Base-by-base conservation (phyloP, 805 yeast genomes). In the Diddensiella santjacobensis region DNA sequence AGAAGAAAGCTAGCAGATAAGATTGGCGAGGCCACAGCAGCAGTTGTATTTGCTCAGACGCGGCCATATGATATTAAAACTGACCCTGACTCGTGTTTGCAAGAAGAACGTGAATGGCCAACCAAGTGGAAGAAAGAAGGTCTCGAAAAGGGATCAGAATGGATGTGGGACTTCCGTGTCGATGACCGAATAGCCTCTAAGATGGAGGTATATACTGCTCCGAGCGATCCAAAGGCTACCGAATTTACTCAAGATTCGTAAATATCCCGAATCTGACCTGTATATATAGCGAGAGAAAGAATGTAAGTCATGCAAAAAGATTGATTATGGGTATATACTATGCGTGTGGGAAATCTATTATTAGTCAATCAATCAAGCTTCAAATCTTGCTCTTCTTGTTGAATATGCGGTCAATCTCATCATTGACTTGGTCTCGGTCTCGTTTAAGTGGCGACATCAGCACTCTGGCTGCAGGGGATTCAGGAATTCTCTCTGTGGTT, bases 101-200 rank as follows among this genome's bases (percentile, higher is more conserved):
- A 71, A 37, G 96, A 89, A 64, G 96, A 90, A 62, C 59, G 65
- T 3, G 91, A 87, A 55, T 91, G 97, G 97, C 96, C 96, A 11
- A 66, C 30, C 47, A 75, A 76, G 49, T 91, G 97, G 96, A 84
- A 87, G 29, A 74, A 80, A 55, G 75, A 74, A 50, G 96, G 96
- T n/a, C 63, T 66, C 41, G 84, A 79, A 45, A 83, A 80, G 55
- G 70, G 78, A 36, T 84, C 95, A 54, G 97, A 91, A 63, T 91
- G 99, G 99, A 80, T 83, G 47, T 80, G 81, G 60, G 90, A 84
- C 22, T 69, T 90, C 41, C 71, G 62, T 4, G 78, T 78, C 23
- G 98, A 91, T 61, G 79, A 78, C 5, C 71, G 96, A 51, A 79
- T 91, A 15, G 65, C 75, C 8, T 62, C 67, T 20, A 66, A 78